A percentile compares a stretch with the other conserved stretches of the same genome.
phyloP scores from a whole-genome alignment of 140 eudicot species.

The Anethum foeniculum region DNA sequence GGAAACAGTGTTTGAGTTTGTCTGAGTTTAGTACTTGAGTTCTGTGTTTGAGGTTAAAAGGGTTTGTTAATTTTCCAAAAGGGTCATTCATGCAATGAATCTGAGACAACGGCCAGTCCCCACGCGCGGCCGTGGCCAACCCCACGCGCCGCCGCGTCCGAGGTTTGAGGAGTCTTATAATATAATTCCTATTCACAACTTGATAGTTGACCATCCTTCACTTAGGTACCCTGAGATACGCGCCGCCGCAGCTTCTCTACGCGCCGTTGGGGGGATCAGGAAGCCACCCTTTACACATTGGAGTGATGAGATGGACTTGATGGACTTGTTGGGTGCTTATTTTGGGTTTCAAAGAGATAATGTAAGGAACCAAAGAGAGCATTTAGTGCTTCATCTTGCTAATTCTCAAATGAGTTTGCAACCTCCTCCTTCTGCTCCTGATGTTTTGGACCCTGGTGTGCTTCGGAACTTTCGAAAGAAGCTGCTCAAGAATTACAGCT shows the following conservation, averaged over 20 bases:
- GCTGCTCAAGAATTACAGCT: slow-evolving; percentile 54
- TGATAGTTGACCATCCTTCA: slow-evolving; percentile 66
- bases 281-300: slow-evolving; percentile 64
- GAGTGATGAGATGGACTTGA: slow-evolving; percentile 61
- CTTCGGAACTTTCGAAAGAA: slow-evolving; percentile 63
- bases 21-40: neutral
- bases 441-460: slow-evolving; percentile 51
- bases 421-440: slow-evolving; percentile 58
- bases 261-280: slow-evolving; percentile 68
- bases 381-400: slow-evolving; percentile 80
- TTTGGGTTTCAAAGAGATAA: slow-evolving; percentile 84
- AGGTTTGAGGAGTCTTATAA: slow-evolving; percentile 41
- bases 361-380: slow-evolving; percentile 84
- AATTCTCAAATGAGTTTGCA: slow-evolving; percentile 87
- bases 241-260: slow-evolving; percentile 75
- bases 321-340: slow-evolving; percentile 85
- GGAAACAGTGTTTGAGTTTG: neutral
- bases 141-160: slow-evolving; percentile 21
- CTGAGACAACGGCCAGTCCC: slow-evolving; percentile 55
- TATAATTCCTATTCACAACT: slow-evolving; percentile 69
- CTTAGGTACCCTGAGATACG: slow-evolving; percentile 78
- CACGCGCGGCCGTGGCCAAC: slow-evolving; percentile 53
- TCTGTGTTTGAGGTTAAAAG: neutral
- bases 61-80: neutral
- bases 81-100: slow-evolving; percentile 43